Evolutionary conservation across 2,329 filamentous ascomycete genomes (phyloP), one percentile per base, ranked within the genome.

Genomic region (Exophiala aquamarina): DNA sequence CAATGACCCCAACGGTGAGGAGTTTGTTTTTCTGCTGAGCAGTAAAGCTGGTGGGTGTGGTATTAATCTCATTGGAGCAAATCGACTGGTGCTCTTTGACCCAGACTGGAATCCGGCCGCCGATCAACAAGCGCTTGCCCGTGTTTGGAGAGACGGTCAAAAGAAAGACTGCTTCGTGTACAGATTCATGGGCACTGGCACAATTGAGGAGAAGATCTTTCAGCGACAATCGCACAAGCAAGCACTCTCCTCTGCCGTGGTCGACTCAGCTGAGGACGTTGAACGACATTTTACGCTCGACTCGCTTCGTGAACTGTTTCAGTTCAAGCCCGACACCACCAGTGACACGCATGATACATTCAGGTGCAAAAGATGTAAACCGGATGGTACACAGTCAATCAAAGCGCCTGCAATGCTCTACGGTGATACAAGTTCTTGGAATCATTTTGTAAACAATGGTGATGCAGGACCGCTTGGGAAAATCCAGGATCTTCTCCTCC

Each of bases 111-210:
- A 98, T 61, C 93, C 93, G 1, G 93, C 93, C 3, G 91, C 93
- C 1, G 93, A 98, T 63, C 93, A 98, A 67, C 93, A 98, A 71
- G 93, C 93, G 3, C 79, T 98, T 21, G 93, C 93, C 28, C 87
- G 93, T 74, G 93, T 98, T 15, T 98, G 93, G 93, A 88, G 93
- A 76, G 93, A 98, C 61, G 93, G 93, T 0, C 93, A 98, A 69
- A 97, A 94, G 77, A 98, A 98, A 65, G 93, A 98, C 63, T 98
- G 93, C 63, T 98, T 98, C 61, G 93, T 98, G 13, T 98, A 98
- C 68, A 87, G 93, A n/a, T 98, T 98, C 71, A 98, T 98, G 61
- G 88, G 91, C 0, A 97, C 94, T 0, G 93, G 93, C 3, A 96
- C 91, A 0, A 98, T 98, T 52, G 93, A 98, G 65, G 93, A 98